Percentiles rank a stretch among this genome's conserved stretches.
Conservation (phyloP, 176 grass and related monocot genomes). For the Cocos nucifera region DNA sequence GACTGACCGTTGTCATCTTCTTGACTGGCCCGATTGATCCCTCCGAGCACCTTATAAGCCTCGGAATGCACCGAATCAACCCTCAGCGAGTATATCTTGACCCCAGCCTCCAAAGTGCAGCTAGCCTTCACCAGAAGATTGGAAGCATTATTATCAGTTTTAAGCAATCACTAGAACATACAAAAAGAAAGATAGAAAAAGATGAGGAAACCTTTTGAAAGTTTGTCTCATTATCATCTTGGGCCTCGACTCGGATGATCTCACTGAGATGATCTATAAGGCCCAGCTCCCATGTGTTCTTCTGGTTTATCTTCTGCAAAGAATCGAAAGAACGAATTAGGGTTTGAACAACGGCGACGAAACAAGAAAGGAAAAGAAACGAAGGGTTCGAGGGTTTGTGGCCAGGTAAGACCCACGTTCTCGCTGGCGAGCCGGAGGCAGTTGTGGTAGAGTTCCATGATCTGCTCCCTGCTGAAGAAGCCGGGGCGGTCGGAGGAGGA, state of each 20-base stretch:
- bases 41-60: constrained; percentile 90
- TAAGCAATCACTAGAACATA: too few species aligned
- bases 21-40: constrained; percentile 80
- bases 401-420: constrained; percentile 34
- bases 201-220: constrained; percentile 71
- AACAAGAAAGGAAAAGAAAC: background rate
- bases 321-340: background rate
- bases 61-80: constrained; percentile 91
- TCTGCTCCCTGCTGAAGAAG: constrained; percentile 64
- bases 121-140: constrained; percentile 42
- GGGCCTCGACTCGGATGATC: constrained; percentile 50
- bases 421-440: constrained; percentile 94
- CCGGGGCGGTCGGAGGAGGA: constrained; percentile 3
- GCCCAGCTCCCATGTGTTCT: constrained; percentile 92
- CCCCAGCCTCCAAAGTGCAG: constrained; percentile 83
- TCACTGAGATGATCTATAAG: constrained; percentile 93
- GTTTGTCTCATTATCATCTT: constrained; percentile 84
- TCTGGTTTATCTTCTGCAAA: constrained; percentile 92
- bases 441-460: constrained; percentile 90
- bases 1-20: constrained; percentile 21
- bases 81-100: constrained; percentile 89
- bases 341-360: background rate
- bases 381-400: background rate
- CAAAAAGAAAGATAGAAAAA: background rate
- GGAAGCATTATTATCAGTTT: too few species aligned